phyloP scores from a whole-genome alignment of 129 eudicot species.

The Apium graveolens region DNA sequence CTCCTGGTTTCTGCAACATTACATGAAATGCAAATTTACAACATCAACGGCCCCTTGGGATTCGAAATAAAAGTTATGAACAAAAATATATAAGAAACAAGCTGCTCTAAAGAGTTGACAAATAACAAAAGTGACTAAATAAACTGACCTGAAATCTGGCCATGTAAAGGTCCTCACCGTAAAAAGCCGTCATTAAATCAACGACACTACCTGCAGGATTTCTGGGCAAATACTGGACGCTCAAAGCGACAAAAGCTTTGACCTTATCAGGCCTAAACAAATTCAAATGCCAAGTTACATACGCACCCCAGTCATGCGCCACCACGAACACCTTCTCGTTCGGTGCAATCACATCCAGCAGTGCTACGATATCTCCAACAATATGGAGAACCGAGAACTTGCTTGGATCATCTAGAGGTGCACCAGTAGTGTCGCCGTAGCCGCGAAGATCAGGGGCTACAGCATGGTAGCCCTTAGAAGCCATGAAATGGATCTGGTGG shows the following conservation, averaged over 20 bases:
- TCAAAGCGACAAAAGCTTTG: conserved; percentile 34
- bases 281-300: conserved; percentile 41
- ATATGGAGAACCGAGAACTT: conserved; percentile 51
- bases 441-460: conserved; percentile 94
- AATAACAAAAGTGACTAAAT: no score
- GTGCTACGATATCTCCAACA: conserved; percentile 61
- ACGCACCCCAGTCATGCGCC: conserved; percentile 57
- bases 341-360: conserved; percentile 37
- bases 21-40: no score
- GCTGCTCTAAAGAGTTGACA: no score
- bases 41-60: no score
- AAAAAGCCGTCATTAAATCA: conserved; percentile 2
- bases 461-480: conserved; percentile 67
- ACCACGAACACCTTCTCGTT: conserved; percentile 50
- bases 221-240: conserved; percentile 30
- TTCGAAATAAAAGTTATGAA: no score
- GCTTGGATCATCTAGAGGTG: conserved; percentile 27
- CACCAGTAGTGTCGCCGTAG: conserved; percentile 79
- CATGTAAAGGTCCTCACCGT: conserved; percentile 49
- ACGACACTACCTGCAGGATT: conserved; percentile 19
- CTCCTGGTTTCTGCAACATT: conserved; percentile 22
- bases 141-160: conserved; percentile 42
- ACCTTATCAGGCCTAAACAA: conserved; percentile 39
- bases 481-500: conserved; percentile 64
- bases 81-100: no score